These are phyloP conservation scores for Anthracocystis setariae DNA, from an alignment of 1,284 basidiomycete genomes.

Conservation along the genomic window DNA sequence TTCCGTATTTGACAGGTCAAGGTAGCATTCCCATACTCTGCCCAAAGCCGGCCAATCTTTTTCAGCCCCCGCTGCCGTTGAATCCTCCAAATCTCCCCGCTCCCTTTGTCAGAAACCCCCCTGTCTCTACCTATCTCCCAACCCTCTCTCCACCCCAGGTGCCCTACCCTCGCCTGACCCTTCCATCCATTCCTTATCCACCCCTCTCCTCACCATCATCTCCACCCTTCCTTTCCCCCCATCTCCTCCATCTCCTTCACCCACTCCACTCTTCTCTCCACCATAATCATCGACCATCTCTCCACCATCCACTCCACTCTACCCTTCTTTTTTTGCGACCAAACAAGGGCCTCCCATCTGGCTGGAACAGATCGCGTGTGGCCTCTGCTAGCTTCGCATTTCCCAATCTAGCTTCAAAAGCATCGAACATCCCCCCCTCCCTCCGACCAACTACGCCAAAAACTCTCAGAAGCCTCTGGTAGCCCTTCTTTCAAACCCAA, in stretches of 20 bases:
- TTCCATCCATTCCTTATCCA: background rate
- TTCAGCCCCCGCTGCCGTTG: conserved; percentile 13
- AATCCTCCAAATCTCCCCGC: conserved; percentile 1
- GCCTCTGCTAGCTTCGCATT: conserved; percentile 26
- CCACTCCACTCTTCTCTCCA: conserved; percentile 3
- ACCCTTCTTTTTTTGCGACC: conserved; percentile 2
- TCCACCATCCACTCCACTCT: conserved; percentile 1
- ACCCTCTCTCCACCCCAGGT: background rate
- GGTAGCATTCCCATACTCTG: conserved; percentile 12
- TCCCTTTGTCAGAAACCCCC: background rate
- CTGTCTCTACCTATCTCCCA: background rate
- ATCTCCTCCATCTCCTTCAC: conserved; percentile 7
- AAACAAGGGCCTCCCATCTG: conserved; percentile 42
- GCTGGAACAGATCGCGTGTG: conserved; percentile 29
- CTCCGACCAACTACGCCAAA: background rate
- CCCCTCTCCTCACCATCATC: conserved; percentile 5
- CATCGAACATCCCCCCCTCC: background rate
- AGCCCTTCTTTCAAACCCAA: conserved; percentile 17
- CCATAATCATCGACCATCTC: background rate
- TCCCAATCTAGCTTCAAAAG: background rate
- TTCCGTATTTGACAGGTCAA: conserved; percentile 3
- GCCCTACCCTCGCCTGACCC: conserved; percentile 4
- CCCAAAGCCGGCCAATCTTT: conserved; percentile 17
- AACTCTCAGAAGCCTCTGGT: conserved; percentile 20
- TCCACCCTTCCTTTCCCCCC: too few species aligned